Percentiles rank a stretch among this genome's conserved stretches.
phyloP scores from a whole-genome alignment of 768 basidiomycete genomes.

The Phylloporus rhodoxanthus region DNA sequence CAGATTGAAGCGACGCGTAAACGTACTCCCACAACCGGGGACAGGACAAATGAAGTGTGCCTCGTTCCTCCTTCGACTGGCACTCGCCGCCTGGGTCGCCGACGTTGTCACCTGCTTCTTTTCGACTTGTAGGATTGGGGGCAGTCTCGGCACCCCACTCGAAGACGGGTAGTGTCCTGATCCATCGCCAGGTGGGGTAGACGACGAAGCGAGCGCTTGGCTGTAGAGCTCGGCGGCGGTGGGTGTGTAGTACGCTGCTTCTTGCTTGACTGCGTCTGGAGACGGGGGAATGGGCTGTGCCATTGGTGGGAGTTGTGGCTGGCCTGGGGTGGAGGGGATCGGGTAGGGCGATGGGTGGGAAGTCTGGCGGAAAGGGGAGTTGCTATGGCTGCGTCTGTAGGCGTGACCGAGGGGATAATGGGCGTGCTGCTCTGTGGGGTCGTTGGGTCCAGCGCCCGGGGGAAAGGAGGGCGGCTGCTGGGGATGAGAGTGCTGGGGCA shows the following conservation, averaged over 20 bases:
- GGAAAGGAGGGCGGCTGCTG: conserved; percentile 27
- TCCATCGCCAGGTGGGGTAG: conserved; percentile 15
- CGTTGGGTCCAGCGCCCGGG: conserved; percentile 32
- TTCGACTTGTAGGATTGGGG: conserved; percentile 85
- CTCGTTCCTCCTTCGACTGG: conserved; percentile 82
- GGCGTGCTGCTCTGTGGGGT: conserved; percentile 30
- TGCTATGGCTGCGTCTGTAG: conserved; percentile 29
- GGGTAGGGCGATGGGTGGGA: conserved; percentile 36
- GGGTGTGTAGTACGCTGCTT: conserved; percentile 42
- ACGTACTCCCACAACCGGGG: conserved; percentile 94
- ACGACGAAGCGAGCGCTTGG: conserved; percentile 37
- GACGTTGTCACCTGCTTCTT: conserved; percentile 94
- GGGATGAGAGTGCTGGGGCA: conserved; percentile 27
- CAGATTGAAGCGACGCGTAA: conserved; percentile 87
- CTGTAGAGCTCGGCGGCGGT: conserved; percentile 52
- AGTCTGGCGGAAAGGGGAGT: conserved; percentile 35
- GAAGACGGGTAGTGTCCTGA: conserved; percentile 29
- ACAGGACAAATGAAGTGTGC: conserved; percentile 93
- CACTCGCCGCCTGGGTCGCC: conserved; percentile 88
- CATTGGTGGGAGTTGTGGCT: conserved; percentile 28
- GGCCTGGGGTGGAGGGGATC: conserved; percentile 29
- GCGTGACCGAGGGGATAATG: conserved; percentile 33
- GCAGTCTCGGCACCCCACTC: conserved; percentile 47
- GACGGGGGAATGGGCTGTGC: conserved; percentile 12
- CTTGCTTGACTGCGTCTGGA: conserved; percentile 35